Evolutionary conservation across 805 yeast species (phyloP), one percentile per base, ranked within the genome.

Genomic region (Blastobotrys americana): DNA sequence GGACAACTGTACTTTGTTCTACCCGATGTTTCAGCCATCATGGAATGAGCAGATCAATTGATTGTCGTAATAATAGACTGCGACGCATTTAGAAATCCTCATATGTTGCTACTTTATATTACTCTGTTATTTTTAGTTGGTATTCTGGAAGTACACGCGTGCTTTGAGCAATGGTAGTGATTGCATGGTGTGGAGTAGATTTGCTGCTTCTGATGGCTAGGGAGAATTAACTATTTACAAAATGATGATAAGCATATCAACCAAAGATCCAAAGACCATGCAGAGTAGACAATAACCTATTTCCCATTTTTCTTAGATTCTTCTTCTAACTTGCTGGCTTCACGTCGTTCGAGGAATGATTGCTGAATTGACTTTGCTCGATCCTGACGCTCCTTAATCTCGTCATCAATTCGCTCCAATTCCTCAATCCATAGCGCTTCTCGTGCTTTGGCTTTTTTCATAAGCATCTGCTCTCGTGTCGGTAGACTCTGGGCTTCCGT

Each of bases 381-480:
- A 46, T 72, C 77, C 59, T 82, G 78, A 43, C 95, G 72, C 48
- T 72, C 77, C 59, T 82, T 79, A 46, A 80, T 77, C 46, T 79
- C 83, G 10, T 64, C 73, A 61, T 88, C 96, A 63, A 95, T 76
- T 67, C 95, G 76, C 60, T 88, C 97, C 57, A 88, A 72, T 50
- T 65, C 69, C 59, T 84, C 86, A 49, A 88, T 82, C 97, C 97
- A 89, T 53, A 89, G 60, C 56, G 68, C 71, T 60, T 89, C 96
- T 70, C 97, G 80, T 59, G 77, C 66, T 63, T 82, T 82, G 35
- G 97, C 95, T 75, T 85, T 84, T 55, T 80, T 84, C 43, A 77
- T 68, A 54, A 84, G 69, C 51, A 70, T 60, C 25, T 84, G 90
- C 53, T 85, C 90, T 62, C 69, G 20, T 69, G 61, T 21, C n/a